phyloP scores from a whole-genome alignment of 1,139 yeast species.

The Candida sojae region DNA sequence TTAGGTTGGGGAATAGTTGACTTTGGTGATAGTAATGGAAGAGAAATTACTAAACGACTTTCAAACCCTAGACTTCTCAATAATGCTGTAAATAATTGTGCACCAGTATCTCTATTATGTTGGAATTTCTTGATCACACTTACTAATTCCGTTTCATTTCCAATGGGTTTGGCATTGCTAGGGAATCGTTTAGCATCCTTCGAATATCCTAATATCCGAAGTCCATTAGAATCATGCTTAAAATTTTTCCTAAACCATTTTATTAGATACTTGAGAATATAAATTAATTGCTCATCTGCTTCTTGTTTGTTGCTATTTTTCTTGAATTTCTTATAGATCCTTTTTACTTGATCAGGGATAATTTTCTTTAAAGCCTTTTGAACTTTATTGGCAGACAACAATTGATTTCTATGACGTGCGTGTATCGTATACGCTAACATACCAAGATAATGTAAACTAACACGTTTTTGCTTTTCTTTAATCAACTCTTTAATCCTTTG shows the following conservation, averaged over 20 bases:
- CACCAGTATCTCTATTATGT: conserved; percentile 41
- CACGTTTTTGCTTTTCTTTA: conserved; percentile 13
- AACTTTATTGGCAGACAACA: conserved; percentile 22
- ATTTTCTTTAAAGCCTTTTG: conserved; percentile 25
- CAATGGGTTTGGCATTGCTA: conserved; percentile 18
- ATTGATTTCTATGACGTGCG: conserved; percentile 25
- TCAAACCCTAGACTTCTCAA: conserved; percentile 35
- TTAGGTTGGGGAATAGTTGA: conserved; percentile 25
- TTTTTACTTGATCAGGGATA: conserved; percentile 24
- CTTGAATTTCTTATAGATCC: conserved; percentile 21
- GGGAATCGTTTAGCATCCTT: conserved; percentile 22
- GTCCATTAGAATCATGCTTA: conserved; percentile 34
- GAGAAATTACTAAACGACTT: conserved; percentile 34
- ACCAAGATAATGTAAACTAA: conserved; percentile 26
- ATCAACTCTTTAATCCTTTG: conserved; percentile 11
- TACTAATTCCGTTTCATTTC: conserved; percentile 16
- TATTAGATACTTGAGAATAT: conserved; percentile 34
- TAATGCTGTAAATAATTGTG: conserved; percentile 36
- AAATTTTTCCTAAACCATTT: conserved; percentile 43
- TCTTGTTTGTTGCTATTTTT: conserved; percentile 10
- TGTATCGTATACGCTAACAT: conserved; percentile 27
- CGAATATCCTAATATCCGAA: conserved; percentile 34
- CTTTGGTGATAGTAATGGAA: conserved; percentile 29
- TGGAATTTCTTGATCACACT: conserved; percentile 25
- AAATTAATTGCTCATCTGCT: conserved; percentile 27